These are phyloP conservation scores for Quillaja saponaria DNA, from an alignment of 306 rosid genomes.

Conservation along the genomic window DNA sequence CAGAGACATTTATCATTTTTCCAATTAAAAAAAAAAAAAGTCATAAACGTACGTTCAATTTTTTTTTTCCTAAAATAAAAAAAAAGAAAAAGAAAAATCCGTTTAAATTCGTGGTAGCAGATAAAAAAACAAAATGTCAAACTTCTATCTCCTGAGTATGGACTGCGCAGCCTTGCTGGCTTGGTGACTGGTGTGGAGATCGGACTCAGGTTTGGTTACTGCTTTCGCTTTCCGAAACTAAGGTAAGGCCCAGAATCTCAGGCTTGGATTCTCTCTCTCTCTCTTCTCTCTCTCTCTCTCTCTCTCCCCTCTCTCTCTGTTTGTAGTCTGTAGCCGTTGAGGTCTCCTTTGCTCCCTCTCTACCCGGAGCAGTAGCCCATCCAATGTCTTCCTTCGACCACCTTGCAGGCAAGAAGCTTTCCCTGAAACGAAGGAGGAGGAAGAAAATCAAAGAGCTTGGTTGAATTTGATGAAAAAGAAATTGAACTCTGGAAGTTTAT, in stretches of 20 bases:
- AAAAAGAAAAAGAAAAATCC: too few relatives aligned
- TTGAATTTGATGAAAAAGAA: neutral
- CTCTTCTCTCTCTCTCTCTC: conserved; percentile 10
- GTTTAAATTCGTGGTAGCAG: too few relatives aligned
- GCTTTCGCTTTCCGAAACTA: conserved; percentile 37
- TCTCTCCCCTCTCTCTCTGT: too few relatives aligned
- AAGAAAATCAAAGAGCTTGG: neutral
- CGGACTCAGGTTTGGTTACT: conserved; percentile 57
- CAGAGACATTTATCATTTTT: too few relatives aligned
- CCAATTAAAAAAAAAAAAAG: too few relatives aligned
- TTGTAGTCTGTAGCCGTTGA: conserved; percentile 44
- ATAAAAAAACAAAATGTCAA: too few relatives aligned
- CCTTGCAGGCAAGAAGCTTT: neutral
- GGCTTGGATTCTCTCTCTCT: conserved; percentile 46
- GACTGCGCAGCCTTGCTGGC: too few relatives aligned
- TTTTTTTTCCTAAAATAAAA: too few relatives aligned
- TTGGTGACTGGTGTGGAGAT: conserved; percentile 44
- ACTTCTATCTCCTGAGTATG: too few relatives aligned
- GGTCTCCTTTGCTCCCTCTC: neutral
- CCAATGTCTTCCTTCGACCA: conserved; percentile 10
- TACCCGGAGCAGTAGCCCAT: neutral
- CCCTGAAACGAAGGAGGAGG: neutral
- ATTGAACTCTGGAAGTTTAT: neutral
- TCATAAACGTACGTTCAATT: too few relatives aligned
- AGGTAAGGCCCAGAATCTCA: conserved; percentile 42